These are phyloP conservation scores for Penicillium simplicissimum DNA, from an alignment of 495 filamentous ascomycete species.

Conservation along the genomic window DNA sequence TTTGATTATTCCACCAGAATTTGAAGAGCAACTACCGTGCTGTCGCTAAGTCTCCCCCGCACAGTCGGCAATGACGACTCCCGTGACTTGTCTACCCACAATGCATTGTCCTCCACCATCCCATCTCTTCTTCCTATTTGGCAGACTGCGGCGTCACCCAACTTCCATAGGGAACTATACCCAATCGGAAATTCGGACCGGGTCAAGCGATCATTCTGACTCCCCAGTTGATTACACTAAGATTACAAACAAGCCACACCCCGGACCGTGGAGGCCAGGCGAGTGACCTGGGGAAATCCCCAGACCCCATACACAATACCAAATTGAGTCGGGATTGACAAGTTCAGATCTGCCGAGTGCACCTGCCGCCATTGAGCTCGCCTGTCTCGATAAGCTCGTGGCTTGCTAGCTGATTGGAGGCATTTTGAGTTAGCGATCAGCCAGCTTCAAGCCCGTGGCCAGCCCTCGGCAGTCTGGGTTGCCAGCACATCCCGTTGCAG, in stretches of 20 bases:
- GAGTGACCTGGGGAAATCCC: neutral
- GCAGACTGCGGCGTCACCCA: neutral
- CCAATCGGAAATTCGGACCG: neutral
- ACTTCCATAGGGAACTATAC: neutral
- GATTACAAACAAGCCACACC: neutral
- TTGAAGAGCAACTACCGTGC: too few species aligned
- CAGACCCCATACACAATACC: neutral
- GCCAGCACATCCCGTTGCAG: neutral
- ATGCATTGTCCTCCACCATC: neutral
- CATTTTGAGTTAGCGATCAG: neutral
- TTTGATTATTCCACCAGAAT: too few species aligned
- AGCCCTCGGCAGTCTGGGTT: neutral
- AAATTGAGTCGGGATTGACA: neutral
- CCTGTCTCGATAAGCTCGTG: neutral
- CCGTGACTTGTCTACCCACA: neutral
- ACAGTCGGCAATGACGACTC: too few species aligned
- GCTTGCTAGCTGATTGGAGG: neutral
- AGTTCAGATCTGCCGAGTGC: neutral
- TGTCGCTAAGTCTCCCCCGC: too few species aligned
- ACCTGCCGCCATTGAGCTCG: neutral
- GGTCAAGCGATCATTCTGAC: neutral
- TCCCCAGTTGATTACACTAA: neutral
- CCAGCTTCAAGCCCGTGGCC: neutral
- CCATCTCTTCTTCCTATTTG: too few species aligned
- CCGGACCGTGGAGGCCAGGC: neutral